Base-by-base conservation (phyloP, 1,139 yeast species). In the Hanseniaspora sp. region DNA sequence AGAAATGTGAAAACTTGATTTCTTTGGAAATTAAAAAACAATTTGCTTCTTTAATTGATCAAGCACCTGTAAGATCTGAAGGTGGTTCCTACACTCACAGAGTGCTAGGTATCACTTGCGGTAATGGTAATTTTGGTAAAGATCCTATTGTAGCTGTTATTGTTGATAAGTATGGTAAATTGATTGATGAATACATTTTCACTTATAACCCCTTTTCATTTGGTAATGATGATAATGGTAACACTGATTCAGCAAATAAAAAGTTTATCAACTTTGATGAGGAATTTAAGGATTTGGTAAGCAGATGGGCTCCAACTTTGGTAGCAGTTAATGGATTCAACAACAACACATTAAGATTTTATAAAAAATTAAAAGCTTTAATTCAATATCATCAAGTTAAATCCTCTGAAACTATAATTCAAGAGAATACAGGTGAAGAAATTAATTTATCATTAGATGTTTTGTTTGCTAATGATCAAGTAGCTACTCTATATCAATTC, bases 391-490 rank as follows among this genome's bases (percentile, higher is more conserved):
- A 85, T 60, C 75, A 76, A 29, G 82, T 80, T 13, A 79, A 75
- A 54, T 75, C 54, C 7, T 51, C 54, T 2, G 54, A 51, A 12
- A 28, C 42, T 31, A 29, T 51, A 8, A 28, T 38, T 30, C 54
- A 51, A 44, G 48, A 51, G 11, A 23, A 28, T 9, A 51, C 48
- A 5, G 34, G 41, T 38, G 48, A 43, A 33, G 48, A 51, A 28
- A 30, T 51, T 18, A 43, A 44, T 18, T 43, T 51, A 15, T 48
- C 54, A 15, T 51, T 51, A 13, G 54, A 51, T 37, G 79, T 86
- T 3, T 72, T 88, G 15, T 92, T 88, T 82, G 95, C 86, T 34
- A 86, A 84, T 62, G 96, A 92, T 67, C 98, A 92, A 66, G 88
- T 95, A 37, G 96, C 98, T 0, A 74, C 95, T 55, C 76, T 94